A percentile compares a stretch with the other conserved stretches of the same genome.
Evolutionary conservation across 768 basidiomycete genomes (phyloP).

Genomic region (Xerocomellus chrysenteron): DNA sequence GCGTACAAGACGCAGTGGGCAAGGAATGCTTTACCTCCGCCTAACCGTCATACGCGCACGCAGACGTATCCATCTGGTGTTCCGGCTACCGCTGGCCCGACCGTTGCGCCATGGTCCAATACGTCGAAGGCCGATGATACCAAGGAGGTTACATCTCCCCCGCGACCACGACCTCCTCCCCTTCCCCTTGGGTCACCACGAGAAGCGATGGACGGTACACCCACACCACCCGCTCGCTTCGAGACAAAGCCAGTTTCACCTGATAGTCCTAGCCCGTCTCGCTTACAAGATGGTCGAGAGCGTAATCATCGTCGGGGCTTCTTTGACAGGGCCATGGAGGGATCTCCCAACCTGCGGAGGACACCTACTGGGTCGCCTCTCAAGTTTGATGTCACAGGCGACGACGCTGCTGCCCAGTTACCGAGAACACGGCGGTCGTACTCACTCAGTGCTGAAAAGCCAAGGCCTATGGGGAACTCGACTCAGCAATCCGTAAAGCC

Average conservation of each 20-base stretch:
- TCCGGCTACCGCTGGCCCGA: constrained; percentile 35
- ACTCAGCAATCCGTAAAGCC: constrained; percentile 8
- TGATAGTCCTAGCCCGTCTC: constrained; percentile 13
- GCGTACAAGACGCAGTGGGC: constrained; percentile 45
- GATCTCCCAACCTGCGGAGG: constrained; percentile 34
- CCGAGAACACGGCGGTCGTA: constrained; percentile 37
- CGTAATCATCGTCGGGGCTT: constrained; percentile 62
- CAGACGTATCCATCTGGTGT: constrained; percentile 48
- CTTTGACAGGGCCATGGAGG: constrained; percentile 42
- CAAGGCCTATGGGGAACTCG: constrained; percentile 9
- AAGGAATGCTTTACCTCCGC: constrained; percentile 1
- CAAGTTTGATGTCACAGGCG: constrained; percentile 18
- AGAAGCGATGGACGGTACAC: constrained; percentile 8
- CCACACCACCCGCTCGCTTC: constrained; percentile 5
- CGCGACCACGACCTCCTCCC: not conserved
- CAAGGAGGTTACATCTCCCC: not conserved
- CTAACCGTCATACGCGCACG: constrained; percentile 37
- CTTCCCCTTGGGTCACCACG: constrained; percentile 27
- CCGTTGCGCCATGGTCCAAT: constrained; percentile 42
- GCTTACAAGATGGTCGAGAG: constrained; percentile 14
- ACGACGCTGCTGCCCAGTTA: constrained; percentile 24
- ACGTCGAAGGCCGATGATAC: constrained; percentile 1
- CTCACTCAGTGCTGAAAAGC: constrained; percentile 21
- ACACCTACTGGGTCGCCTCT: constrained; percentile 53
- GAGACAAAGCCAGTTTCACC: constrained; percentile 5